A percentile compares a stretch with the other conserved stretches of the same genome.
Evolutionary conservation across 2,329 filamentous ascomycete genomes (phyloP).

Genomic region (Cladosporium velox): DNA sequence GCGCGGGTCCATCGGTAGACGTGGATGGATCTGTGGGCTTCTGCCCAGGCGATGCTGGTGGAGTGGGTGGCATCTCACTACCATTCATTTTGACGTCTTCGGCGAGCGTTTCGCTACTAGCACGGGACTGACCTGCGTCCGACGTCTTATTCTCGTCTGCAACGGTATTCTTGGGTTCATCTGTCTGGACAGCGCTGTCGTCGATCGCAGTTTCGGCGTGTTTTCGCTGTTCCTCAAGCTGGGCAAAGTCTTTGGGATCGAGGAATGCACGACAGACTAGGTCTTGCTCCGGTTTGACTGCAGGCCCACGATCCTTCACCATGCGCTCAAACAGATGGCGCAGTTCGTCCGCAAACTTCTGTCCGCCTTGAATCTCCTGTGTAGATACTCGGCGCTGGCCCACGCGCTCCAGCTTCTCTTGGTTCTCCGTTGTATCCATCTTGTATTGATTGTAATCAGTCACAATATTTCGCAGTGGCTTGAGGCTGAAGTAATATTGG

Average conservation of each 20-base stretch:
- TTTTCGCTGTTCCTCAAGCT: conserved; percentile 27
- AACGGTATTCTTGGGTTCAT: background rate
- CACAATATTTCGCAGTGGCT: conserved; percentile 76
- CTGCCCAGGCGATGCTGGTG: conserved; percentile 40
- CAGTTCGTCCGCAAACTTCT: conserved; percentile 39
- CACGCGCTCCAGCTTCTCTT: conserved; percentile 67
- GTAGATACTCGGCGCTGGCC: conserved; percentile 65
- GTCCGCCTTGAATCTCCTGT: conserved; percentile 39
- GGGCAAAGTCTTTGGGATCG: conserved; percentile 30
- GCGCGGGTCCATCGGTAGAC: conserved; percentile 28
- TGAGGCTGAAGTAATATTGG: conserved; percentile 91
- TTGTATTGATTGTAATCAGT: conserved; percentile 72
- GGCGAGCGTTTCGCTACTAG: conserved; percentile 33
- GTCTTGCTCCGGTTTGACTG: conserved; percentile 38
- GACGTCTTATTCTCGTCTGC: background rate
- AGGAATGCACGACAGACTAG: conserved; percentile 41
- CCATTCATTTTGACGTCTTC: conserved; percentile 29
- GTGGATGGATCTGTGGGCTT: conserved; percentile 38
- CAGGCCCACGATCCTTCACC: conserved; percentile 35
- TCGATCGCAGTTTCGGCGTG: conserved; percentile 24
- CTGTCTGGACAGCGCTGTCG: conserved; percentile 17
- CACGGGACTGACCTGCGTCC: conserved; percentile 13
- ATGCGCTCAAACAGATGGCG: conserved; percentile 40
- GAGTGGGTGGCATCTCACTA: conserved; percentile 29
- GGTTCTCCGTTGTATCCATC: conserved; percentile 66